Evolutionary conservation across 257 asterid genomes (phyloP).

Genomic region (Scutellaria barbata): DNA sequence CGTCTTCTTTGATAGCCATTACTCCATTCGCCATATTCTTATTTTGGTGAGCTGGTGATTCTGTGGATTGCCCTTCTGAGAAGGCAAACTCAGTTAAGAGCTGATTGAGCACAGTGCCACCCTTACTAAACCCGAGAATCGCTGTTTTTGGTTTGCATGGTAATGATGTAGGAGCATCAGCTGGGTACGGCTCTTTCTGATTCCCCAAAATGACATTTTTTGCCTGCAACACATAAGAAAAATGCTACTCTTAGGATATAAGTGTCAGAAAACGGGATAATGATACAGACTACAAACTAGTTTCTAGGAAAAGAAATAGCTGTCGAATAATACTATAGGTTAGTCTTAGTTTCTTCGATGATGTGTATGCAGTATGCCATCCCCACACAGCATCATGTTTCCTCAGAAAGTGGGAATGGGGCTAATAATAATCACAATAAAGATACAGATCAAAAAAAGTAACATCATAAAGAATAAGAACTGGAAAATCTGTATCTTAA

Average conservation of each 20-base stretch:
- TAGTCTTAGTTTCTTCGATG: too few relatives aligned
- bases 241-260: not conserved
- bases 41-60: conserved; percentile 34
- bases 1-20: conserved; percentile 38
- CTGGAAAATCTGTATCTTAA: not conserved
- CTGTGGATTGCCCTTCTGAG: conserved; percentile 45
- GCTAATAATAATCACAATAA: not conserved
- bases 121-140: conserved; percentile 91
- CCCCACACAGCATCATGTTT: not conserved
- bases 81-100: conserved; percentile 73
- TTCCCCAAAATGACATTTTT: conserved; percentile 49
- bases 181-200: conserved; percentile 50
- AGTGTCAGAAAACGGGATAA: too few relatives aligned
- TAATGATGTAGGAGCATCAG: conserved; percentile 51
- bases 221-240: conserved; percentile 55
- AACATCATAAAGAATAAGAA: not conserved
- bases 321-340: too few relatives aligned
- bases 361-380: too few relatives aligned
- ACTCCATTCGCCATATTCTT: conserved; percentile 43
- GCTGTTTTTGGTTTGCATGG: conserved; percentile 63
- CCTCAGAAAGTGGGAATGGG: not conserved
- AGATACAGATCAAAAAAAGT: not conserved
- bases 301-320: too few relatives aligned
- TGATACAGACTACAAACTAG: too few relatives aligned
- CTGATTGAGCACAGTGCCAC: conserved; percentile 92